phyloP scores from a whole-genome alignment of 192 early-diverging fungal genomes.

The Linnemannia exigua region DNA sequence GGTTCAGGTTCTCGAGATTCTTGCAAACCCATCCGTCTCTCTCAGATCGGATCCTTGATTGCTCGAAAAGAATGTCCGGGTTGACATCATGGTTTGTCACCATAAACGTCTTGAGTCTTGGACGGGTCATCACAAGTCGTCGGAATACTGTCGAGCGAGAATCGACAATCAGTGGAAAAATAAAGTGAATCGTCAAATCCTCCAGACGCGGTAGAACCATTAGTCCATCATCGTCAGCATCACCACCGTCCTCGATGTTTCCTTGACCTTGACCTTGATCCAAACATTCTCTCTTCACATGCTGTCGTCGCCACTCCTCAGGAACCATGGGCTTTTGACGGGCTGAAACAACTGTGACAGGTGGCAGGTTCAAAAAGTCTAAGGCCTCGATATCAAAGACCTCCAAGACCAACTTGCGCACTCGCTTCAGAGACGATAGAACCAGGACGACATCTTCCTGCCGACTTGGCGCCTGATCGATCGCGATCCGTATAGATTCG shows the following conservation, averaged over 20 bases:
- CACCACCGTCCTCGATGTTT: background rate
- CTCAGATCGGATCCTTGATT: background rate
- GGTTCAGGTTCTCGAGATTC: background rate
- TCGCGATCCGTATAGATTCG: background rate
- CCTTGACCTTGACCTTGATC: background rate
- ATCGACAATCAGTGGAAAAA: background rate
- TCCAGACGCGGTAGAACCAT: background rate
- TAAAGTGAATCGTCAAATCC: background rate
- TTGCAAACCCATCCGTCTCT: background rate
- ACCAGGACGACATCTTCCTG: background rate
- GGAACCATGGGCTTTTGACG: background rate
- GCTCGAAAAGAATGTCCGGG: background rate
- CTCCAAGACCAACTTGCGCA: background rate
- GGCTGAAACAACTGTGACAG: background rate
- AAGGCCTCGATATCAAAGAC: background rate
- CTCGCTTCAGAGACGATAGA: background rate
- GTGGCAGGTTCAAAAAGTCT: background rate
- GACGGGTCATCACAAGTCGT: background rate
- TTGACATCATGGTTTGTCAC: background rate
- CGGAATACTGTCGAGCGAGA: background rate
- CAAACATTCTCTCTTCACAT: too few species aligned
- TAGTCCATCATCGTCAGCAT: background rate
- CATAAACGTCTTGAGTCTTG: background rate
- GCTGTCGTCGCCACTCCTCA: background rate
- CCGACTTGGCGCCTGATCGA: background rate